Conservation (phyloP, 352 stramenopile species). For the Phytophthora colocasiae region DNA sequence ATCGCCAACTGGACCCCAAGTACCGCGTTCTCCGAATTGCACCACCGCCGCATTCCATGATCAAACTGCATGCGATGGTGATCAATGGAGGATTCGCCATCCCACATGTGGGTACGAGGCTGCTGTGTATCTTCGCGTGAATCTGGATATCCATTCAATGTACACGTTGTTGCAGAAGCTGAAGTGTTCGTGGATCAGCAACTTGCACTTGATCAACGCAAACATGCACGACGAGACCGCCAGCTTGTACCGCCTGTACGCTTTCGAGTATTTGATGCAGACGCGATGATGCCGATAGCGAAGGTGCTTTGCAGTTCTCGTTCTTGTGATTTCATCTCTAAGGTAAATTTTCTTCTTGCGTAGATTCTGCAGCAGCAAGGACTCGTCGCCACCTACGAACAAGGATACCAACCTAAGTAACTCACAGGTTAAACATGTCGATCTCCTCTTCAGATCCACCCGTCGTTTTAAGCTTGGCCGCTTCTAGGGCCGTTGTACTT, state of each 20-base stretch:
- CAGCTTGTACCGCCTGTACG: slow-evolving; percentile 26
- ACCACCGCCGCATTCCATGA: slow-evolving; percentile 12
- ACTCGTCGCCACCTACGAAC: slow-evolving; percentile 39
- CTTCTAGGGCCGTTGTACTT: slow-evolving; percentile 20
- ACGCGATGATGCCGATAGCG: slow-evolving; percentile 48
- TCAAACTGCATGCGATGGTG: slow-evolving; percentile 51
- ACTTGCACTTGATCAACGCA: slow-evolving; percentile 31
- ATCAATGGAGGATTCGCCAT: slow-evolving; percentile 60
- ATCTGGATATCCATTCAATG: slow-evolving; percentile 3
- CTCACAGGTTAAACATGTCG: slow-evolving; percentile 64
- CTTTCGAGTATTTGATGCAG: slow-evolving; percentile 50
- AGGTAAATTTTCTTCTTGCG: neutral
- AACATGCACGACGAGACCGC: slow-evolving; percentile 21
- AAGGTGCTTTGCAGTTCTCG: slow-evolving; percentile 33
- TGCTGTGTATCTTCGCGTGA: neutral
- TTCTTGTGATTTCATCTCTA: neutral
- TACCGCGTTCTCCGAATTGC: slow-evolving; percentile 66
- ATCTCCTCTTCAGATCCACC: slow-evolving; percentile 44
- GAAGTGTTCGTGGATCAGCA: slow-evolving; percentile 61
- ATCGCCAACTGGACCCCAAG: slow-evolving; percentile 46
- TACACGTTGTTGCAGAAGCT: slow-evolving; percentile 40
- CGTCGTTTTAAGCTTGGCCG: neutral
- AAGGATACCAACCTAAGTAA: slow-evolving; percentile 28
- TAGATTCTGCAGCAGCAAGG: slow-evolving; percentile 44
- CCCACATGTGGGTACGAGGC: slow-evolving; percentile 60